A percentile compares a stretch with the other conserved stretches of the same genome.
phyloP scores from a whole-genome alignment of 352 stramenopile genomes.

The Globisporangium spiculum region DNA sequence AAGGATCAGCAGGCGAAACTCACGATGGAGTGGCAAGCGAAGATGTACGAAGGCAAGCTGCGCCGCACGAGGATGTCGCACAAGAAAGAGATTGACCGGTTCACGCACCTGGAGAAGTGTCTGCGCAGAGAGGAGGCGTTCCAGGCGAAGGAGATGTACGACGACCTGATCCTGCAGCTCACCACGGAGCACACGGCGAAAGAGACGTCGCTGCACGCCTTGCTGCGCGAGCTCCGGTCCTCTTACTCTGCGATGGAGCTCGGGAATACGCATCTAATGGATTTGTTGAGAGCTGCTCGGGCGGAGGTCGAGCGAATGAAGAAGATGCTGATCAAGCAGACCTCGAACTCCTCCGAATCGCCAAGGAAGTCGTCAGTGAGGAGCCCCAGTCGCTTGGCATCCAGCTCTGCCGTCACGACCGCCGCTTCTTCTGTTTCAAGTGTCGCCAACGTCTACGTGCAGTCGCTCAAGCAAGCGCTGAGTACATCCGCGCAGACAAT shows the following conservation, averaged over 20 bases:
- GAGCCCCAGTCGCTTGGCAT: constrained; percentile 7
- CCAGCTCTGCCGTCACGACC: not conserved
- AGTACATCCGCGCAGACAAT: constrained; percentile 32
- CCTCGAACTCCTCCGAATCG: not conserved
- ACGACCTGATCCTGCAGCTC: constrained; percentile 41
- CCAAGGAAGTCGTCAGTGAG: constrained; percentile 15
- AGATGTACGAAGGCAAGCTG: constrained; percentile 54
- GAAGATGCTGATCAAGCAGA: constrained; percentile 42
- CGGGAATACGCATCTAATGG: constrained; percentile 51
- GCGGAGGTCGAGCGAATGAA: constrained; percentile 50
- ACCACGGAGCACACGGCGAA: constrained; percentile 36
- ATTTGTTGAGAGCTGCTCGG: constrained; percentile 36
- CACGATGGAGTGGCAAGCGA: constrained; percentile 35
- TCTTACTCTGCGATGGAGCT: constrained; percentile 49
- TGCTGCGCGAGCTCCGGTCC: constrained; percentile 46
- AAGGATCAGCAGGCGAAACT: constrained; percentile 31
- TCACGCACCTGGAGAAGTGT: constrained; percentile 59
- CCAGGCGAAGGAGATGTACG: constrained; percentile 47
- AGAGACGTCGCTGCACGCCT: constrained; percentile 41
- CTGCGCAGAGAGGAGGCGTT: constrained; percentile 53
- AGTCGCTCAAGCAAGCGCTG: constrained; percentile 48
- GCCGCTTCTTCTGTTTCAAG: not conserved
- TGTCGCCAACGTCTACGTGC: constrained; percentile 26
- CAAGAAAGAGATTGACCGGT: constrained; percentile 64
- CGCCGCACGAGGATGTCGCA: constrained; percentile 43